Conservation (phyloP, 306 rosid species). For the Trifolium repens region DNA sequence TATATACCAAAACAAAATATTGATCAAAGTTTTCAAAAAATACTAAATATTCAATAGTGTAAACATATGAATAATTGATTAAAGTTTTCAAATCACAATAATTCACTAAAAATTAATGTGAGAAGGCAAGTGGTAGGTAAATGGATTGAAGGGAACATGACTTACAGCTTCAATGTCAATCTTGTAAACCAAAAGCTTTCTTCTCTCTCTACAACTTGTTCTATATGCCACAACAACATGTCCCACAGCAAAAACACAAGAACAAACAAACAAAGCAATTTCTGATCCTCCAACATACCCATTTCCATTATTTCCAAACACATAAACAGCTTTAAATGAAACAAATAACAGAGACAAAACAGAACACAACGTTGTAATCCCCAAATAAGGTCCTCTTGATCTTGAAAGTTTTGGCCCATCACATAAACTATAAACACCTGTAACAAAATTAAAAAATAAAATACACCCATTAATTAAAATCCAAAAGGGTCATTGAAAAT, state of each 20-base stretch:
- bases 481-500: constrained; percentile 41
- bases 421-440: constrained; percentile 88
- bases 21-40: background rate
- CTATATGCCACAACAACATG: constrained; percentile 86
- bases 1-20: background rate
- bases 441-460: background rate
- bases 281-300: constrained; percentile 56
- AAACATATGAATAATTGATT: background rate
- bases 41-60: background rate
- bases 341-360: constrained; percentile 74
- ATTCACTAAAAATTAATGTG: background rate
- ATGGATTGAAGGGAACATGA: constrained; percentile 15
- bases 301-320: constrained; percentile 54
- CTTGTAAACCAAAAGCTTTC: constrained; percentile 92
- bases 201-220: constrained; percentile 95
- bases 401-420: constrained; percentile 85
- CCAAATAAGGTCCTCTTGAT: constrained; percentile 85
- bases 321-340: constrained; percentile 74
- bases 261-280: constrained; percentile 72
- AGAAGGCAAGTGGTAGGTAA: constrained; percentile 11
- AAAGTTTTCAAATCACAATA: background rate
- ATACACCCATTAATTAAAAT: constrained; percentile 11
- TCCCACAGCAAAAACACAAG: constrained; percentile 76
- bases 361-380: constrained; percentile 75
- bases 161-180: constrained; percentile 98